These are phyloP conservation scores for Zymoseptoria passerinii DNA, from an alignment of 2,329 filamentous ascomycete species.

Conservation along the genomic window DNA sequence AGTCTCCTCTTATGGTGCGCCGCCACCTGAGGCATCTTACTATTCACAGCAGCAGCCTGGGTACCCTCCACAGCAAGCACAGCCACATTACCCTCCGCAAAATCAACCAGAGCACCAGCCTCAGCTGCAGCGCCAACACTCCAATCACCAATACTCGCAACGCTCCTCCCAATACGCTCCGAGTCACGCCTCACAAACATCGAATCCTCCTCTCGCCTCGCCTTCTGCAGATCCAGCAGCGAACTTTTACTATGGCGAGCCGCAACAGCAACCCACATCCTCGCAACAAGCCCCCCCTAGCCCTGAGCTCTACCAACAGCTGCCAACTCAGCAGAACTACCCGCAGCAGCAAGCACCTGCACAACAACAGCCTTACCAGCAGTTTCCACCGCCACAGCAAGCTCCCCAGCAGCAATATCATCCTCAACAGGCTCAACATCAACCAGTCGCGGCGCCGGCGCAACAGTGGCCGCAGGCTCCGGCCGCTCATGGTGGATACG, in stretches of 20 bases:
- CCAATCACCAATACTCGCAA: conserved; percentile 24
- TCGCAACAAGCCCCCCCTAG: conserved; percentile 22
- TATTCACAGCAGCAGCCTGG: conserved; percentile 26
- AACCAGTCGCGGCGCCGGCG: conserved; percentile 4
- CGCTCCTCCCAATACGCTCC: conserved; percentile 30
- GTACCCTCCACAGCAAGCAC: conserved; percentile 27
- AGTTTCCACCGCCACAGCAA: conserved; percentile 13
- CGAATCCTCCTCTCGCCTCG: conserved; percentile 21
- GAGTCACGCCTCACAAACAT: conserved; percentile 25
- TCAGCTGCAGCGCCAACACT: conserved; percentile 25
- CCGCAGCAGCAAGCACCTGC: conserved; percentile 13
- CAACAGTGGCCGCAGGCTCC: conserved; percentile 29
- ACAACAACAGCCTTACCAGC: conserved; percentile 6
- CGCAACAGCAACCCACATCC: conserved; percentile 6
- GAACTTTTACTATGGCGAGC: conserved; percentile 50
- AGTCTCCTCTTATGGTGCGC: conserved; percentile 15
- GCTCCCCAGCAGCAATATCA: conserved; percentile 17
- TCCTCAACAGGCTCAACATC: conserved; percentile 8
- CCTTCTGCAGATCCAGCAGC: conserved; percentile 44
- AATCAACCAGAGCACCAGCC: conserved; percentile 7
- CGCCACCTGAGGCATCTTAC: conserved; percentile 25
- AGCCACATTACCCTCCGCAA: conserved; percentile 21
- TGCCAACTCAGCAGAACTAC: conserved; percentile 25
- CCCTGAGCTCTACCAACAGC: conserved; percentile 29
- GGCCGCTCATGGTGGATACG: conserved; percentile 24